Evolutionary conservation across 2,329 filamentous ascomycete genomes (phyloP).

Genomic region (Alternaria incomplexa): DNA sequence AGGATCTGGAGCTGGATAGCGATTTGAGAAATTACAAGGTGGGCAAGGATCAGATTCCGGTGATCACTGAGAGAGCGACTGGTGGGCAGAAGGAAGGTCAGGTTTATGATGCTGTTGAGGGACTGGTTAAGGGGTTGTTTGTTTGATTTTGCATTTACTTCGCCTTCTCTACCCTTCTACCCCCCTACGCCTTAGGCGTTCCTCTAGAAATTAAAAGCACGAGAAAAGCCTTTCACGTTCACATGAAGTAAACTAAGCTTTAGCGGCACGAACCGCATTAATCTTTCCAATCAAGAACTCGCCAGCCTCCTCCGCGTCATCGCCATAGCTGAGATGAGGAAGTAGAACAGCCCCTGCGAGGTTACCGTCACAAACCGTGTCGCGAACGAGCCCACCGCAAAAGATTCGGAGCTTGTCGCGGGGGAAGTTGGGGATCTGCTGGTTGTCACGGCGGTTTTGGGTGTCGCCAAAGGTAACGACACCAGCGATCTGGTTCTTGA

Average conservation of each 20-base stretch:
- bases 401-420: constrained; percentile 1
- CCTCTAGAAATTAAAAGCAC: not conserved
- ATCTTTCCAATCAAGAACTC: constrained; percentile 4
- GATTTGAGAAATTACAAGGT: constrained; percentile 56
- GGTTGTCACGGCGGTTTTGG: not conserved
- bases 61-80: constrained; percentile 55
- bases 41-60: constrained; percentile 48
- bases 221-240: not conserved
- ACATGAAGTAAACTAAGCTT: not conserved
- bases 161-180: not conserved
- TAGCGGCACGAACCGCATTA: not conserved
- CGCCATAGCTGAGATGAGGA: constrained; percentile 5
- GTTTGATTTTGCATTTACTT: not conserved
- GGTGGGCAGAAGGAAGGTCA: constrained; percentile 51
- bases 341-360: not conserved
- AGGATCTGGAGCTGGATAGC: constrained; percentile 52
- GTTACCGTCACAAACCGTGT: constrained; percentile 5
- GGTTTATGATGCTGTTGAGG: constrained; percentile 52
- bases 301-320: not conserved
- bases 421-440: constrained; percentile 5
- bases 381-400: not conserved
- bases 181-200: not conserved
- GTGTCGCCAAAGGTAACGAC: constrained; percentile 3
- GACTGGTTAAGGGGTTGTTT: constrained; percentile 53
- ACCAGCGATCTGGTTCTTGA: constrained; percentile 1